Evolutionary conservation across 495 filamentous ascomycete species (phyloP), one percentile per base, ranked within the genome.

Genomic region (Lindgomyces ingoldianus): DNA sequence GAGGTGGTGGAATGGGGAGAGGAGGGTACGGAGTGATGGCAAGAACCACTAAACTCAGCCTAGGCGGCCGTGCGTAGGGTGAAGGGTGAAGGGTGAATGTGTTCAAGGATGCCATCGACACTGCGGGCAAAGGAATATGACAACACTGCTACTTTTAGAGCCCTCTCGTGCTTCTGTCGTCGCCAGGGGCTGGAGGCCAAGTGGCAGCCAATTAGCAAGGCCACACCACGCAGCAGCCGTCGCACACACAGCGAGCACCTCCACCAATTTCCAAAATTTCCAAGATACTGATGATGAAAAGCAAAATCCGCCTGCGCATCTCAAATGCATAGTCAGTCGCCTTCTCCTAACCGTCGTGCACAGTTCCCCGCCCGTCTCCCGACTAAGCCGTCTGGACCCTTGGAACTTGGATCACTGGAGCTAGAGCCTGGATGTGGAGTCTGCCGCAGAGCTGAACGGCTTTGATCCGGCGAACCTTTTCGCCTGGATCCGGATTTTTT

Each of bases 61-160:
- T 30, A 60, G 39, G 41, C 47, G 56, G 46, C 55, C 56, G 62
- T 65, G 62, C 62, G 49, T 48, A 52, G 48, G 46, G 62, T n/a
- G n/a, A n/a, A n/a, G n/a, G n/a, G n/a, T n/a, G n/a, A n/a, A n/a
- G n/a, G n/a, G n/a, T 65, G 62, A 65, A 65, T 65, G 62, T 65
- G 22, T 50, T 51, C 54, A 57, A 46, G 62, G 62, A 64, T 64
- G 26, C n/a, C 52, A 44, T 59, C 30, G 19, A 46, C 46, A 21
- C 14, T 21, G 46, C 19, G 45, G 14, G 30, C 62, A 39, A 59
- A 51, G 29, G n/a, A 46, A 27, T 50, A 65, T 57, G 52, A 55
- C 54, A 53, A 49, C 62, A 58, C 52, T 56, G 54, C 62, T 65
- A 65, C 55, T 60, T 65, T 65, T 65, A 65, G 62, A 55, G 41